These are phyloP conservation scores for Plasmodium blacklocki DNA, from an alignment of 169 alveolate genomes.

Conservation along the genomic window DNA sequence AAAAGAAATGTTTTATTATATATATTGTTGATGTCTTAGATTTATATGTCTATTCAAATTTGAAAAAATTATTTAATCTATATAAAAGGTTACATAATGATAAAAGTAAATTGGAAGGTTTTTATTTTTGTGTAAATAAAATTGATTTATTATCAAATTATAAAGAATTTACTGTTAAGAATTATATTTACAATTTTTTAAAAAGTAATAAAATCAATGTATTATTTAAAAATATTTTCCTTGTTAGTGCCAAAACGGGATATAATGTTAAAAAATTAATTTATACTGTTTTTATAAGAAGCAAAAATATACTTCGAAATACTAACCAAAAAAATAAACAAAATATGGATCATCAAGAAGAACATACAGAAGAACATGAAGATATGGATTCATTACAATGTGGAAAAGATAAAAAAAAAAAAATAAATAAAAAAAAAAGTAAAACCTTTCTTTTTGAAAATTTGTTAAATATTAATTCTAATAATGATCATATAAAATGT, in stretches of 20 bases:
- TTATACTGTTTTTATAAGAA: constrained; percentile 35
- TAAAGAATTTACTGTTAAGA: constrained; percentile 72
- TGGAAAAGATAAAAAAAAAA: neutral
- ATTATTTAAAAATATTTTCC: constrained; percentile 53
- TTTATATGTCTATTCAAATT: constrained; percentile 71
- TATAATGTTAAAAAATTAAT: constrained; percentile 62
- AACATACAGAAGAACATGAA: neutral
- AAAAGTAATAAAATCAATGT: constrained; percentile 59
- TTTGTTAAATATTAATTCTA: neutral
- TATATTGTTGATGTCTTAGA: constrained; percentile 73
- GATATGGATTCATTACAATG: too few relatives aligned
- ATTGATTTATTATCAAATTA: constrained; percentile 30
- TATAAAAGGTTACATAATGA: constrained; percentile 42
- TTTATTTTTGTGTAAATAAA: constrained; percentile 74
- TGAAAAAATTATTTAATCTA: constrained; percentile 35
- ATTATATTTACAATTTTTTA: constrained; percentile 48
- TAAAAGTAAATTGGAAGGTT: constrained; percentile 64
- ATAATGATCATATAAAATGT: neutral
- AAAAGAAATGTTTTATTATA: constrained; percentile 66
- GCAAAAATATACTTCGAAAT: constrained; percentile 10
- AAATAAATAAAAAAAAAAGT: neutral
- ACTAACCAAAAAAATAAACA: constrained; percentile 13
- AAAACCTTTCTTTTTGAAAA: neutral
- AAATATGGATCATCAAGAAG: too few relatives aligned
- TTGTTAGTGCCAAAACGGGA: constrained; percentile 76